A percentile compares a stretch with the other conserved stretches of the same genome.
Evolutionary conservation across 1,284 basidiomycete species (phyloP).

Genomic region (Afroboletus lepidellus): DNA sequence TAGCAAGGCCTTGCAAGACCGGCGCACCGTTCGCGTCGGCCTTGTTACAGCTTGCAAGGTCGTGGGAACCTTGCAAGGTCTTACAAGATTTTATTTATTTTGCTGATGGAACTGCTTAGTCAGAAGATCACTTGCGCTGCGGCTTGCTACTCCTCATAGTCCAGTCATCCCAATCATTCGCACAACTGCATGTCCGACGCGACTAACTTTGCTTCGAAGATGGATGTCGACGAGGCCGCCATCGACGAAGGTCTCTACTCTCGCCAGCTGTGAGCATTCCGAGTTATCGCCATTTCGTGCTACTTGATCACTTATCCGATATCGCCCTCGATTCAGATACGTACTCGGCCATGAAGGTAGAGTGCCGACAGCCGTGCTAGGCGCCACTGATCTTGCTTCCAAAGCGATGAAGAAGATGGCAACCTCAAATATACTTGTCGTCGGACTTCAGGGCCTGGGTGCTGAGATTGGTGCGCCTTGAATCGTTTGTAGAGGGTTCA

Average conservation of each 20-base stretch:
- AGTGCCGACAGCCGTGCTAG: not conserved
- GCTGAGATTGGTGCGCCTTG: conserved; percentile 84
- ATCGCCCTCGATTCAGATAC: conserved; percentile 58
- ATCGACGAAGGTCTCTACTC: conserved; percentile 95
- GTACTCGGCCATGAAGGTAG: conserved; percentile 94
- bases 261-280: conserved; percentile 81
- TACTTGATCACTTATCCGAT: conserved; percentile 18
- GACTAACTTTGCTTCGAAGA: conserved; percentile 52
- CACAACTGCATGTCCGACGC: conserved; percentile 47
- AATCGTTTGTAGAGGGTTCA: conserved; percentile 5
- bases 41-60: too few relatives aligned
- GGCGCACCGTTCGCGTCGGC: too few relatives aligned
- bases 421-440: conserved; percentile 90
- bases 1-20: too few relatives aligned
- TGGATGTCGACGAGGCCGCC: conserved; percentile 82
- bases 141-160: not conserved
- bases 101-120: conserved; percentile 26
- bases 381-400: conserved; percentile 4
- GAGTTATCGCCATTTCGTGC: conserved; percentile 15
- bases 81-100: too few relatives aligned
- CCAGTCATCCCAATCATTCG: conserved; percentile 3
- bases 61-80: too few relatives aligned
- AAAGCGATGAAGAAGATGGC: conserved; percentile 99
- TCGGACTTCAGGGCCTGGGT: conserved; percentile 91
- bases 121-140: conserved; percentile 14